Evolutionary conservation across 1,139 yeast species (phyloP).

Genomic region (Geotrichum restrictum): DNA sequence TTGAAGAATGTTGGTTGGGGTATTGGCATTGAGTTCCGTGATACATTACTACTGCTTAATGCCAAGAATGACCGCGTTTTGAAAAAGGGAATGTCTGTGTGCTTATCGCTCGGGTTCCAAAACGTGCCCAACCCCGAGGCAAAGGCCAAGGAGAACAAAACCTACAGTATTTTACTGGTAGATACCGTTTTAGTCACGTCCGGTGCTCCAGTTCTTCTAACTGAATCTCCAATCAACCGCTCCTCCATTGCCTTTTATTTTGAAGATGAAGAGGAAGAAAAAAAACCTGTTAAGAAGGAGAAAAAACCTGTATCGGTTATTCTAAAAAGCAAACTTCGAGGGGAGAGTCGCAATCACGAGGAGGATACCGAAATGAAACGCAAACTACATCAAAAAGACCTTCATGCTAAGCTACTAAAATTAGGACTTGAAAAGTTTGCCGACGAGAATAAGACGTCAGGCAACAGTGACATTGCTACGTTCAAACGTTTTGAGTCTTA

Average conservation of each 20-base stretch:
- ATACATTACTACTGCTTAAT: constrained; percentile 68
- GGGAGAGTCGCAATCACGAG: constrained; percentile 60
- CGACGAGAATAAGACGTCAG: constrained; percentile 44
- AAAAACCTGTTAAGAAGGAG: constrained; percentile 25
- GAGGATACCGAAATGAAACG: constrained; percentile 81
- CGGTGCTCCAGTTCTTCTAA: constrained; percentile 57
- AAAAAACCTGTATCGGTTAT: constrained; percentile 38
- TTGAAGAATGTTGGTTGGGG: constrained; percentile 86
- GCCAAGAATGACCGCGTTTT: constrained; percentile 67
- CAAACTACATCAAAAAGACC: constrained; percentile 73
- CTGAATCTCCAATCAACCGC: constrained; percentile 68
- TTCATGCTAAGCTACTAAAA: constrained; percentile 81
- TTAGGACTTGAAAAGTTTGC: constrained; percentile 53
- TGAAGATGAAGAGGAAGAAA: constrained; percentile 53
- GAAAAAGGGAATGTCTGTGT: constrained; percentile 69
- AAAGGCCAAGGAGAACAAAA: constrained; percentile 47
- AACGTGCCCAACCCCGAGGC: constrained; percentile 46
- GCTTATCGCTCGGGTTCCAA: constrained; percentile 73
- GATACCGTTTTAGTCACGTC: constrained; percentile 71
- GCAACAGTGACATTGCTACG: constrained; percentile 64
- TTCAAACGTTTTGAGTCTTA: constrained; percentile 93
- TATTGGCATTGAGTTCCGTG: constrained; percentile 88
- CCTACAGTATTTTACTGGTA: constrained; percentile 69
- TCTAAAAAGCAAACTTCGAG: constrained; percentile 73
- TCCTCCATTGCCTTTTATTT: constrained; percentile 81